Conservation (phyloP, 352 stramenopile species). For the Pythium pectinolyticum region DNA sequence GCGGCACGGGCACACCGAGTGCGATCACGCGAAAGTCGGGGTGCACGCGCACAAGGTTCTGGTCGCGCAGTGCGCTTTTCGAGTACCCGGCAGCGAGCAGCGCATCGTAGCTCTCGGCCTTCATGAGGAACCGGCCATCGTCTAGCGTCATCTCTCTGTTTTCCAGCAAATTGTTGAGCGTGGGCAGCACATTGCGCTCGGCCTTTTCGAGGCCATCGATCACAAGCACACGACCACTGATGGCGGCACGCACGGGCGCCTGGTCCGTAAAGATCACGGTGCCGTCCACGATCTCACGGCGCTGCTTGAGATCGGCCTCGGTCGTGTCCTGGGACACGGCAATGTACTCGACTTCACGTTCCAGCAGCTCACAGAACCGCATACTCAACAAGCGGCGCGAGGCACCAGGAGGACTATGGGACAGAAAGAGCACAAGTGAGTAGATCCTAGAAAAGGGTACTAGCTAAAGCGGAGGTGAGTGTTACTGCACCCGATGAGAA, state of each 20-base stretch:
- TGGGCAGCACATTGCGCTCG: slow-evolving; percentile 95
- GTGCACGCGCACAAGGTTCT: slow-evolving; percentile 86
- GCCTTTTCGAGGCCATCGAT: slow-evolving; percentile 95
- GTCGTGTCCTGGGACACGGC: slow-evolving; percentile 94
- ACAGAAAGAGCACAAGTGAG: background rate
- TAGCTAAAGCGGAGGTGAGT: too few relatives aligned
- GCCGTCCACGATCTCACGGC: slow-evolving; percentile 68
- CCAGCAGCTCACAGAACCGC: slow-evolving; percentile 83
- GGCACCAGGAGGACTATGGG: slow-evolving; percentile 61
- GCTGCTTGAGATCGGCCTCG: slow-evolving; percentile 91
- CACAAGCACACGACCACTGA: slow-evolving; percentile 92
- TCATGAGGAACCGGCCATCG: slow-evolving; percentile 93
- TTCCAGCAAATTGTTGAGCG: slow-evolving; percentile 97
- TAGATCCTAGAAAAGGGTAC: too few relatives aligned
- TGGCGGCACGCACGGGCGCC: slow-evolving; percentile 92
- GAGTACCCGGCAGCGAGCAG: slow-evolving; percentile 59
- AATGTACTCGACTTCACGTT: slow-evolving; percentile 89
- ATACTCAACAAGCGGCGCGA: slow-evolving; percentile 75
- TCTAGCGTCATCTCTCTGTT: slow-evolving; percentile 95
- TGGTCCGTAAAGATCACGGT: slow-evolving; percentile 89
- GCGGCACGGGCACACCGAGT: slow-evolving; percentile 82
- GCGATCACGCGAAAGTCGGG: slow-evolving; percentile 94
- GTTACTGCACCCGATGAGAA: slow-evolving; percentile 77
- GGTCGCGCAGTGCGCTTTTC: slow-evolving; percentile 38
- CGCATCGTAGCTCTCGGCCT: slow-evolving; percentile 77